Conservation (phyloP, 805 yeast genomes). For the Saccharomycopsis javanensis region DNA sequence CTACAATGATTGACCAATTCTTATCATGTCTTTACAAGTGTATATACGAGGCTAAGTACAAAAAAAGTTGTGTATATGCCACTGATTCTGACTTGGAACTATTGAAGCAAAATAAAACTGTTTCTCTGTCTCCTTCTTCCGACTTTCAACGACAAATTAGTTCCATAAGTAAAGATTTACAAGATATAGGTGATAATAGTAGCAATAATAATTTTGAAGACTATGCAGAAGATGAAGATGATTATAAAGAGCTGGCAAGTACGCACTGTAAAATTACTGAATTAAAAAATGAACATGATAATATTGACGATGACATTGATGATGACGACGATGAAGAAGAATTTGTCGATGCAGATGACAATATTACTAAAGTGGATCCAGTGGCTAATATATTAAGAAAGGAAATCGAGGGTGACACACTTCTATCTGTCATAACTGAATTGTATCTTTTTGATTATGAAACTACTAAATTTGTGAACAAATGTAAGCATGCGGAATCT, state of each 20-base stretch:
- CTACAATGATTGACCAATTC: conserved; percentile 47
- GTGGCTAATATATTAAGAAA: not conserved
- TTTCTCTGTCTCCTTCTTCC: not conserved
- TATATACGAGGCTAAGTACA: conserved; percentile 67
- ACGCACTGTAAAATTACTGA: too few species aligned
- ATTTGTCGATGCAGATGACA: conserved; percentile 10
- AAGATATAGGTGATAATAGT: not conserved
- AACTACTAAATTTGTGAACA: conserved; percentile 37
- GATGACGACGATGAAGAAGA: conserved; percentile 7
- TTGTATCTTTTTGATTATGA: conserved; percentile 50
- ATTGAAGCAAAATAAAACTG: conserved; percentile 32
- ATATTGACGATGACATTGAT: not conserved
- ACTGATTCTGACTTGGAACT: conserved; percentile 43
- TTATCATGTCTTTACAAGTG: conserved; percentile 54
- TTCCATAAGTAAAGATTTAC: conserved; percentile 1
- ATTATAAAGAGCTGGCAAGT: too few species aligned
- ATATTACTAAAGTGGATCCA: not conserved
- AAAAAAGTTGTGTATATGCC: conserved; percentile 38
- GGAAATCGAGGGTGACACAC: not conserved
- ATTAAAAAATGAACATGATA: not conserved
- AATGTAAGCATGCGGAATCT: conserved; percentile 29
- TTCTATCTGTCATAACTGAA: conserved; percentile 24
- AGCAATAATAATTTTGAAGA: conserved; percentile 14
- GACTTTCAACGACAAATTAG: not conserved
- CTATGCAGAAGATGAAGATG: conserved; percentile 18